Conservation (phyloP, 202 grass and related monocot species). For the Saccharum hybrid region DNA sequence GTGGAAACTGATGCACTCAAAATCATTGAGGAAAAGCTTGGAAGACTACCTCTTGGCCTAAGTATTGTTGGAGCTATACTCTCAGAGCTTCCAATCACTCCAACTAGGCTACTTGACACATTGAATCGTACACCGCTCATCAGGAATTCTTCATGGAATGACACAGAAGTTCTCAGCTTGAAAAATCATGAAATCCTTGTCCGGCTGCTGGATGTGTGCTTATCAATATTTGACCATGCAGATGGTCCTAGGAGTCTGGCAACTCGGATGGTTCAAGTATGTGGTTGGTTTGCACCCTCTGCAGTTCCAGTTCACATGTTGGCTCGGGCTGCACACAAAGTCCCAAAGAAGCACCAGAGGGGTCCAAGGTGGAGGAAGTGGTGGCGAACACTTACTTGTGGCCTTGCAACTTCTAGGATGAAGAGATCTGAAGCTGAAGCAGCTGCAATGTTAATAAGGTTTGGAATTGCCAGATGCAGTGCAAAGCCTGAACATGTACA, state of each 20-base stretch:
- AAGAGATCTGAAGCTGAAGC: constrained; percentile 97
- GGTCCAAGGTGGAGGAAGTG: constrained; percentile 68
- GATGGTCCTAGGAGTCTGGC: constrained; percentile 89
- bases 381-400: constrained; percentile 60
- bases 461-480: constrained; percentile 85
- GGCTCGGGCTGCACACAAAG: constrained; percentile 84
- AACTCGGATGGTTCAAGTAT: constrained; percentile 83
- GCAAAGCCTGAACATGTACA: constrained; percentile 69
- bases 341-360: constrained; percentile 68
- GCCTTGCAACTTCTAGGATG: constrained; percentile 64
- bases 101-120: constrained; percentile 87
- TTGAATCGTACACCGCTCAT: constrained; percentile 81
- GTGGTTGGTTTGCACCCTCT: constrained; percentile 87
- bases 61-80: constrained; percentile 88
- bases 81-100: constrained; percentile 89
- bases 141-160: constrained; percentile 72
- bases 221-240: constrained; percentile 94
- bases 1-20: constrained; percentile 88
- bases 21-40: constrained; percentile 88
- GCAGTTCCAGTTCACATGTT: constrained; percentile 73
- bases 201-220: constrained; percentile 86
- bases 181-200: constrained; percentile 72
- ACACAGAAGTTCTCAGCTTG: constrained; percentile 65
- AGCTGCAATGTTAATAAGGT: constrained; percentile 84
- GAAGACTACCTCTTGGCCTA: constrained; percentile 82